These are phyloP conservation scores for Pleomassaria siparia DNA, from an alignment of 2,329 filamentous ascomycete species.

Conservation along the genomic window DNA sequence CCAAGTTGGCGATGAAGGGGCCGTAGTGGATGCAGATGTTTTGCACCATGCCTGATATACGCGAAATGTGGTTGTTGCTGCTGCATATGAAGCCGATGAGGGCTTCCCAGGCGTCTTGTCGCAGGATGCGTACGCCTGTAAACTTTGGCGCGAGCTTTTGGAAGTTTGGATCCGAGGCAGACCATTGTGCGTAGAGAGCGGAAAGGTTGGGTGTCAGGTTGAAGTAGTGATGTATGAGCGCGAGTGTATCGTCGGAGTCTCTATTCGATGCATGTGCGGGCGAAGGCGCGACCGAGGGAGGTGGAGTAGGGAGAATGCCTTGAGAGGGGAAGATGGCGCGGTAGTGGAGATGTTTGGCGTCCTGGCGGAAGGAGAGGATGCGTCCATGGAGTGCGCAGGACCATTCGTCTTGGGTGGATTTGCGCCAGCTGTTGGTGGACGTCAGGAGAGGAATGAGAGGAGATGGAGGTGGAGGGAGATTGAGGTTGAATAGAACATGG, in stretches of 20 bases:
- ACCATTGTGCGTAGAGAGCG: constrained; percentile 84
- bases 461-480: no score
- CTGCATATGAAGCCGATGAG: constrained; percentile 95
- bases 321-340: constrained; percentile 61
- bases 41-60: constrained; percentile 95
- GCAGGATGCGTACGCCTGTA: constrained; percentile 85
- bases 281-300: constrained; percentile 41
- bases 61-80: constrained; percentile 95
- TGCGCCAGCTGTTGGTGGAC: constrained; percentile 75
- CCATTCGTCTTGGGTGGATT: constrained; percentile 80
- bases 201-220: constrained; percentile 78
- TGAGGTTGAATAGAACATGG: constrained; percentile 1
- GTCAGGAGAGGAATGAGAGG: neutral
- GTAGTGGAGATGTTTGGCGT: constrained; percentile 77
- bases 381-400: constrained; percentile 83
- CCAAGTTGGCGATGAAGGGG: constrained; percentile 69
- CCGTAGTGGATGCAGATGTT: constrained; percentile 90
- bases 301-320: constrained; percentile 37
- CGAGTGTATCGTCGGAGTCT: constrained; percentile 69
- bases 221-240: constrained; percentile 80
- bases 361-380: constrained; percentile 82
- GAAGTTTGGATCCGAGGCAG: constrained; percentile 81
- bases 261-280: constrained; percentile 30
- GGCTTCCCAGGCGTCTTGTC: constrained; percentile 95
- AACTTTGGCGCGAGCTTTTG: constrained; percentile 83